Evolutionary conservation across 1,139 yeast genomes (phyloP).

Genomic region (Nakaseomyces sp.): DNA sequence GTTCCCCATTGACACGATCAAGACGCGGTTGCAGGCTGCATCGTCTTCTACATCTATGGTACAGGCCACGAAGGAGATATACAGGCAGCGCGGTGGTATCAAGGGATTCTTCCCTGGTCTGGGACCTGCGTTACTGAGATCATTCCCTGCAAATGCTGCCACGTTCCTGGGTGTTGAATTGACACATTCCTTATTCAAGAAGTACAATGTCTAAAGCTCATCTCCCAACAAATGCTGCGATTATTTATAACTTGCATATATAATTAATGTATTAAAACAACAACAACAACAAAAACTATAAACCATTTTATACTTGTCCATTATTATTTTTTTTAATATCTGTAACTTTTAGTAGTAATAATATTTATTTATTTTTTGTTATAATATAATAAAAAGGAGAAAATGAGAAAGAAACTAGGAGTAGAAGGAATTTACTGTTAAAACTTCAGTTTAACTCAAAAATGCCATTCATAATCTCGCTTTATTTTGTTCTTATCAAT

Average conservation of each 20-base stretch:
- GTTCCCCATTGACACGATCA: conserved; percentile 93
- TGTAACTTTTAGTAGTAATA: no score
- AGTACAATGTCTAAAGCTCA: conserved; percentile 20
- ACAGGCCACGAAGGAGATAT: conserved; percentile 55
- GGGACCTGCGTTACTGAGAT: conserved; percentile 89
- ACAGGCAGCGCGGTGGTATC: conserved; percentile 62
- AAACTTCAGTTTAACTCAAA: no score
- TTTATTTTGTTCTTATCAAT: no score
- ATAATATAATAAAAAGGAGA: no score
- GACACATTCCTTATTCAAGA: conserved; percentile 60
- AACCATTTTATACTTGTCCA: no score
- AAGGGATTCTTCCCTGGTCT: conserved; percentile 96
- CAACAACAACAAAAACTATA: no score
- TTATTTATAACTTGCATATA: background rate
- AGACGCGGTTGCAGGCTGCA: conserved; percentile 74
- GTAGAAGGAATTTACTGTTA: no score
- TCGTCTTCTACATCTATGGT: conserved; percentile 53
- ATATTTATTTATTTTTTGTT: no score
- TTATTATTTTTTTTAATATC: no score
- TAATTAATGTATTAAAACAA: background rate
- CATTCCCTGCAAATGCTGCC: conserved; percentile 98
- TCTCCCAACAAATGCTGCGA: background rate
- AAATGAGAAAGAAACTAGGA: no score
- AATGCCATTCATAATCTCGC: no score
- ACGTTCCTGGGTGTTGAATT: conserved; percentile 93